Evolutionary conservation across 805 yeast species (phyloP).

Genomic region (Candida arabinofermentans): DNA sequence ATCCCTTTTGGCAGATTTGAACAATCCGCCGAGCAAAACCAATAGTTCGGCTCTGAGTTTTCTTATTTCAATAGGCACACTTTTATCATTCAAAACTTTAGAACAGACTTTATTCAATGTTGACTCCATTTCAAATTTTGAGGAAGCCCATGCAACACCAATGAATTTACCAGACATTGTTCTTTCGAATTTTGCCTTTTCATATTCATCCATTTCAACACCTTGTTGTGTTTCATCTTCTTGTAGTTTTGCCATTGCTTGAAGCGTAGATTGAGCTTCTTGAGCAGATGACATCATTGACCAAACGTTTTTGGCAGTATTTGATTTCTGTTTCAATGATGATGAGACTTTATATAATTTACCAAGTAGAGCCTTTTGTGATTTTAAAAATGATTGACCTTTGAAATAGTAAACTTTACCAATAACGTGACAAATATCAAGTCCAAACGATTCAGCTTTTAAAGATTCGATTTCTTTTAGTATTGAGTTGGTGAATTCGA

Average conservation of each 20-base stretch:
- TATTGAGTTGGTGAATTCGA: conserved; percentile 57
- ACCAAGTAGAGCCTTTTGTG: conserved; percentile 69
- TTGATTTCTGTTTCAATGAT: conserved; percentile 68
- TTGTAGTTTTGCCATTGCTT: conserved; percentile 66
- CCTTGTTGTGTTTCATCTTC: conserved; percentile 26
- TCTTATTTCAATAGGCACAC: conserved; percentile 41
- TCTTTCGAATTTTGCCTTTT: conserved; percentile 63
- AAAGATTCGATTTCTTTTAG: conserved; percentile 78
- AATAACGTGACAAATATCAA: conserved; percentile 71
- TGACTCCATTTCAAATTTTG: conserved; percentile 72
- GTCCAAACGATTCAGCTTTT: conserved; percentile 81
- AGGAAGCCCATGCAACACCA: conserved; percentile 83
- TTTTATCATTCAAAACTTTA: conserved; percentile 54
- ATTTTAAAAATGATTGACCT: conserved; percentile 59
- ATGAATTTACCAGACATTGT: conserved; percentile 73
- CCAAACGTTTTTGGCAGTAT: conserved; percentile 67
- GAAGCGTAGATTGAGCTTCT: conserved; percentile 77
- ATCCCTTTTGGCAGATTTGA: conserved; percentile 49
- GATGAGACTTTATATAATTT: conserved; percentile 49
- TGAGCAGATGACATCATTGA: conserved; percentile 67
- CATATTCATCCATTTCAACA: conserved; percentile 40
- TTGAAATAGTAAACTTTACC: conserved; percentile 67
- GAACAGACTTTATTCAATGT: conserved; percentile 72
- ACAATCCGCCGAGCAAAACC: conserved; percentile 58
- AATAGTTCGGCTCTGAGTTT: conserved; percentile 62